Evolutionary conservation across 106 monocot genomes (phyloP).

Genomic region (Acanthochlamys bracteata): DNA sequence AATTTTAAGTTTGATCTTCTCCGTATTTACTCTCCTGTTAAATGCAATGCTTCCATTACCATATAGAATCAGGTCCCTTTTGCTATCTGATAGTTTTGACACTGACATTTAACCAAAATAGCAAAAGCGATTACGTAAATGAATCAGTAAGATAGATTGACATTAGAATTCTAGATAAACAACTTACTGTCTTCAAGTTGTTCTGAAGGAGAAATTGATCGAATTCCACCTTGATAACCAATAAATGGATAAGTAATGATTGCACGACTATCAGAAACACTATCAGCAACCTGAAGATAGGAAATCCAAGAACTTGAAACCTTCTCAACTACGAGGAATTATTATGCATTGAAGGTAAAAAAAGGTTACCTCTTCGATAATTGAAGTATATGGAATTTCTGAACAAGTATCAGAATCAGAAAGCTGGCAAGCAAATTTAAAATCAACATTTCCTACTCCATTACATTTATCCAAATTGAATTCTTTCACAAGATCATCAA

Average conservation of each 20-base stretch:
- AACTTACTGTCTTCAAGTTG: not conserved
- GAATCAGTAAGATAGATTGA: too few relatives aligned
- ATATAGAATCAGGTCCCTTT: constrained; percentile 58
- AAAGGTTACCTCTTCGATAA: constrained; percentile 40
- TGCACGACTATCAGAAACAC: constrained; percentile 37
- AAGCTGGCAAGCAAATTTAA: constrained; percentile 15
- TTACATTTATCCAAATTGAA: constrained; percentile 44
- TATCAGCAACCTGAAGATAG: constrained; percentile 31
- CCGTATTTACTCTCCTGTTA: too few relatives aligned
- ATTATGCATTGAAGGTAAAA: too few relatives aligned
- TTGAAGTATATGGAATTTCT: constrained; percentile 16
- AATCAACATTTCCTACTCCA: not conserved
- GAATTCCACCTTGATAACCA: constrained; percentile 3
- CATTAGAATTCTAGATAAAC: too few relatives aligned
- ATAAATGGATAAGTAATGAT: constrained; percentile 27
- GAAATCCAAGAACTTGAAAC: too few relatives aligned
- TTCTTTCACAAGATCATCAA: constrained; percentile 62
- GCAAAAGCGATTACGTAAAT: too few relatives aligned
- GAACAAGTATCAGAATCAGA: not conserved
- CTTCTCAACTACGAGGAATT: too few relatives aligned
- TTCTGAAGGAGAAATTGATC: not conserved
- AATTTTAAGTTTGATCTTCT: constrained; percentile 48
- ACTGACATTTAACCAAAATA: too few relatives aligned
- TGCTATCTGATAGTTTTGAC: too few relatives aligned
- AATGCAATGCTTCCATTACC: constrained; percentile 74